Base-by-base conservation (phyloP, 1,284 basidiomycete genomes). In the Cryptococcus neoformans region DNA sequence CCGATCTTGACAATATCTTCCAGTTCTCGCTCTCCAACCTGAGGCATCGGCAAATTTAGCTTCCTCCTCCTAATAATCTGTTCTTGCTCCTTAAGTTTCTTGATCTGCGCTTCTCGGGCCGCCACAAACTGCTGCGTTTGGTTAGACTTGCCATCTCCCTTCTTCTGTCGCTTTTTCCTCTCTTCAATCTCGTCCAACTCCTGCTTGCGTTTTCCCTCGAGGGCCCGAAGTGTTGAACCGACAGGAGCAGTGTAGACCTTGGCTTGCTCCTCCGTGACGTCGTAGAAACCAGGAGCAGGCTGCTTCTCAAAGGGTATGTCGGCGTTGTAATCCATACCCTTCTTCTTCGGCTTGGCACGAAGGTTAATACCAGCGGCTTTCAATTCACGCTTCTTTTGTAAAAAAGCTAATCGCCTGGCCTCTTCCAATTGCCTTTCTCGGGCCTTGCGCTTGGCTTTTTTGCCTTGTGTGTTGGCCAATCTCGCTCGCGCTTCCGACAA, bases 1-100 rank as follows among this genome's bases (percentile, higher is more conserved):
- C 95, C 96, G 66, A 99, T 94, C 81, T 99, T 99, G 68, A 97
- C 95, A 67, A 99, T 98, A 67, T 98, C 93, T 78, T 99, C 96
- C 51, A 99, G 79, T 78, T 99, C 95, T 6, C 83, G 80, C 77
- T 99, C 93, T n/a, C 90, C 90, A 3, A 99, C 96, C 72, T 99
- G 95, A 1, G 95, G 92, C 17, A 82, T 81, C 0, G 96, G 96
- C 10, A 99, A 82, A 58, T 86, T 85, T 49, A 99, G 81, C 75
- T 90, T 91, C 65, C 92, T 80, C 60, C 96, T 81, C 67, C 92
- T 85, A 34, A 91, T 89, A 57, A 99, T 94, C 56, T 91, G 91
- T 76, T 98, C 93, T 16, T 93, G 93, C 75, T 99, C 95, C 74
- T 95, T 95, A 62, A 98, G 81, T 76, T 94, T 94, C 73, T 95